Evolutionary conservation across 306 rosid genomes (phyloP), one percentile per base, ranked within the genome.

Genomic region (Quercus dentata): DNA sequence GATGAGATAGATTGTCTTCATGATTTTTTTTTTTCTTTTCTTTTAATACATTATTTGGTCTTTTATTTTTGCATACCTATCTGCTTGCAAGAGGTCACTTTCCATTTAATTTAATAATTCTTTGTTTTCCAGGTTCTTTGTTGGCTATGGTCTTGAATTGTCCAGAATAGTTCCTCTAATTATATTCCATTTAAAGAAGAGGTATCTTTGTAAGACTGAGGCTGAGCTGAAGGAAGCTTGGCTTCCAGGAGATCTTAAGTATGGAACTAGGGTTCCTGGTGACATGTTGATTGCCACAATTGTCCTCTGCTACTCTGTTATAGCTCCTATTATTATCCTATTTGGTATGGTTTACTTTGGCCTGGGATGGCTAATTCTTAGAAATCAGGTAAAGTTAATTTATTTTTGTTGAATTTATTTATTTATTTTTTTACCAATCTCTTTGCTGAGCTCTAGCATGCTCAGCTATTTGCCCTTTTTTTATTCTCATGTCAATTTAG

Each of bases 81-180:
- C 46, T 41, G 46, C 46, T 41, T 41, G 46, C 46, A 2, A 41
- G 46, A 8, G 46, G 46, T 49, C 54, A 23, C 49, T 80, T 20
- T 5, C 28, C 77, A 79, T 76, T 77, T 79, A 77, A 65, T 70
- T 74, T 69, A 70, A 31, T 69, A 4, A 6, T 58, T 56, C 51
- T 21, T 28, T 76, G 80, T 77, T 30, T 75, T 23, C 77, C 83
- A 96, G 99, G 89, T 93, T 93, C 76, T 96, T 96, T 15, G 84
- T 93, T 52, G 98, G 97, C 69, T 96, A 93, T 75, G 99, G 99
- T 72, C 98, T 96, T 33, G 97, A 96, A 75, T 87, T 96, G 76
- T 89, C 98, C 54, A 91, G 99, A 78, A 3, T 93, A 71, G 89
- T 96, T 81, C 98, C 99, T 82, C 88, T 96, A 6, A 88, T 96